phyloP scores from a whole-genome alignment of 306 rosid species.

The Sphenostylis stenocarpa region DNA sequence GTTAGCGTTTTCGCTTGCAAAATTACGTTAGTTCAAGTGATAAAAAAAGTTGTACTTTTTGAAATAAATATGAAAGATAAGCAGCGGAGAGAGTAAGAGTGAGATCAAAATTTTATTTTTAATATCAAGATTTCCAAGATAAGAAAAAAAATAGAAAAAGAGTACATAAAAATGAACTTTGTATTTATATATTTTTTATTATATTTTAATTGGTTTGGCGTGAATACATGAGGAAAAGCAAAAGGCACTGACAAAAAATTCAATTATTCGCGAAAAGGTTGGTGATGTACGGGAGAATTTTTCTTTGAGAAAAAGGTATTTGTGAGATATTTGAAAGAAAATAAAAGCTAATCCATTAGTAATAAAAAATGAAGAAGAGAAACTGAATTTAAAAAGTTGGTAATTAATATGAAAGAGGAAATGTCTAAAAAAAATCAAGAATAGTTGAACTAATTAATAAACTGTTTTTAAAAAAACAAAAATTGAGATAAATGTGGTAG shows the following conservation, averaged over 20 bases:
- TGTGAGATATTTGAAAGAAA: background rate
- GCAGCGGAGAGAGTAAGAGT: too few relatives aligned
- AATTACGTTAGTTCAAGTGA: too few relatives aligned
- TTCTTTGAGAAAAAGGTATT: background rate
- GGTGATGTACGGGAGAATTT: background rate
- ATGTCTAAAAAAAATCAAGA: too few relatives aligned
- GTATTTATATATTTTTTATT: background rate
- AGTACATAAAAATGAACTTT: background rate
- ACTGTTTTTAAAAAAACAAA: too few relatives aligned
- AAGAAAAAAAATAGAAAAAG: background rate
- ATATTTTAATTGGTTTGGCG: background rate
- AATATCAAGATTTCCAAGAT: background rate
- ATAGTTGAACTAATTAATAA: too few relatives aligned
- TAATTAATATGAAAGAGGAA: too few relatives aligned
- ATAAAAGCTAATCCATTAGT: too few relatives aligned
- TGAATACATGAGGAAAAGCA: background rate
- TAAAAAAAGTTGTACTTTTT: too few relatives aligned
- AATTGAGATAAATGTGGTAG: too few relatives aligned
- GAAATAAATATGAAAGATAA: too few relatives aligned
- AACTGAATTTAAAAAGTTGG: background rate
- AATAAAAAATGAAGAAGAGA: background rate
- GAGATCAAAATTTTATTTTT: too few relatives aligned
- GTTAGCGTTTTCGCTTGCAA: too few relatives aligned
- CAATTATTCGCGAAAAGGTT: slow-evolving; percentile 1
- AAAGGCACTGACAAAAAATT: background rate